Conservation (phyloP, 768 basidiomycete genomes). For the Kwoniella sp. region DNA sequence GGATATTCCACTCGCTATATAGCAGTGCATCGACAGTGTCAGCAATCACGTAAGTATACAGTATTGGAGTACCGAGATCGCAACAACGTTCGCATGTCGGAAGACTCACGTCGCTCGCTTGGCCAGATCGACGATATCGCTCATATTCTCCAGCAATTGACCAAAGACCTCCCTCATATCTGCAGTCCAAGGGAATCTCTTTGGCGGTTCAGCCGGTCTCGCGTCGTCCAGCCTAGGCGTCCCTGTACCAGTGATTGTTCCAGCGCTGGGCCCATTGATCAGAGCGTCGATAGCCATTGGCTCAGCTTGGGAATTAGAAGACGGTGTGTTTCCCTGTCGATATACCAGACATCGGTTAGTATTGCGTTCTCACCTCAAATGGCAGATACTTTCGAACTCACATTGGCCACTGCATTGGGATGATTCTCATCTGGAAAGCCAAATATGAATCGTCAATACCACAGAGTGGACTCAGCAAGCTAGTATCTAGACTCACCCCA, state of each 20-base stretch:
- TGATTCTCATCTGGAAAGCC: slow-evolving; percentile 19
- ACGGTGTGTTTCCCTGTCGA: not conserved
- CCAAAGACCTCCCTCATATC: slow-evolving; percentile 40
- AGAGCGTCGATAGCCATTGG: slow-evolving; percentile 19
- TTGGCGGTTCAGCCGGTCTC: slow-evolving; percentile 36
- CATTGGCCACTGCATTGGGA: slow-evolving; percentile 3
- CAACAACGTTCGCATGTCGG: not conserved
- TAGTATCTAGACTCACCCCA: slow-evolving; percentile 40
- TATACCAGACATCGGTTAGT: not conserved
- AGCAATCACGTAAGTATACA: too few species aligned
- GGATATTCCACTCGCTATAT: slow-evolving; percentile 17
- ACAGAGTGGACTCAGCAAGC: not conserved
- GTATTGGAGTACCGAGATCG: too few species aligned
- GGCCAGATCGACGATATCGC: slow-evolving; percentile 32
- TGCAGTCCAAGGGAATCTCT: slow-evolving; percentile 35
- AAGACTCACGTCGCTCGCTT: slow-evolving; percentile 26
- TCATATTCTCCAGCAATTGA: slow-evolving; percentile 40
- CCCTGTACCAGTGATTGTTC: not conserved
- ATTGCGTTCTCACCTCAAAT: not conserved
- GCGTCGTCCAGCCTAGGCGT: slow-evolving; percentile 18
- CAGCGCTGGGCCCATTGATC: slow-evolving; percentile 6
- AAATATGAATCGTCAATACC: not conserved
- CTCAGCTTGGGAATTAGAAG: not conserved
- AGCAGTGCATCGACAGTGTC: not conserved
- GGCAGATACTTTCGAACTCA: not conserved